Evolutionary conservation across 345 rosid genomes (phyloP).

Genomic region (thale cress (Arabidopsis thaliana)): TAIR10.1 NC_003076.8:7523001-7523500

Average conservation of each 20-base stretch:
- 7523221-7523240: no score
- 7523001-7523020: constrained; percentile 7
- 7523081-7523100: neutral
- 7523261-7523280: no score
- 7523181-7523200: neutral
- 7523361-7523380: neutral
- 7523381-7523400: neutral
- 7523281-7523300: neutral
- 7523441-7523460: neutral
- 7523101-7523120: neutral
- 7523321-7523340: neutral
- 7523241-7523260: neutral
- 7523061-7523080: constrained; percentile 1
- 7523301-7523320: neutral
- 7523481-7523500: no score
- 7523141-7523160: neutral
- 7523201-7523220: neutral
- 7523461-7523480: no score
- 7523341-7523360: neutral
- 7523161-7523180: neutral
- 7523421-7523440: neutral
- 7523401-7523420: neutral
- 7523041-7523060: constrained; percentile 21
- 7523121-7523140: neutral
- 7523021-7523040: constrained; percentile 22